These are phyloP conservation scores for Tritrichomonas foetus DNA, from an alignment of 208 protist genomes.

Conservation along the genomic window DNA sequence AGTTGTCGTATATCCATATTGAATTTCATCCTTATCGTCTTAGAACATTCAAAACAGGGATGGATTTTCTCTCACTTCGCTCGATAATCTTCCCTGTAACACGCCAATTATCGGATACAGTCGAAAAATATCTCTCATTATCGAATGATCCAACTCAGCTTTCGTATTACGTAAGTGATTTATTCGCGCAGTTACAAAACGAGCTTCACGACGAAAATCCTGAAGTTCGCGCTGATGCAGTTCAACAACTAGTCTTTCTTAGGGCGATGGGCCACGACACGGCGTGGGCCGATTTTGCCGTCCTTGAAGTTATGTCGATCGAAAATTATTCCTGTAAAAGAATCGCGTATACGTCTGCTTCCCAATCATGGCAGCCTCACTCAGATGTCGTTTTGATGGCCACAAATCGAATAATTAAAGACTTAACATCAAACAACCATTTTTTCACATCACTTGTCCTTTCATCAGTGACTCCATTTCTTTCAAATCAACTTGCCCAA, in stretches of 20 bases:
- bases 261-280: not conserved
- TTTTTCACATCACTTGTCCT: not conserved
- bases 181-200: not conserved
- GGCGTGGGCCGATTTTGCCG: not conserved
- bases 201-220: not conserved
- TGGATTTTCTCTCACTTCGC: too few relatives aligned
- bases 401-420: not conserved
- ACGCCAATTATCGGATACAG: too few relatives aligned
- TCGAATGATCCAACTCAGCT: not conserved
- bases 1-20: too few relatives aligned
- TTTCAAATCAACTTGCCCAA: not conserved
- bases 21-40: too few relatives aligned
- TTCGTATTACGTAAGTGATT: not conserved
- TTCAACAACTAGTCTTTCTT: not conserved
- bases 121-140: too few relatives aligned
- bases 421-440: not conserved
- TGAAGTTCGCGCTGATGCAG: not conserved
- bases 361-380: not conserved
- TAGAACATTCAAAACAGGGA: too few relatives aligned
- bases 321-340: constrained; percentile 25
- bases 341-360: not conserved
- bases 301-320: constrained; percentile 28
- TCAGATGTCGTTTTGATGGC: constrained; percentile 16
- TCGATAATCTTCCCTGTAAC: too few relatives aligned
- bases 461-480: not conserved